phyloP scores from a whole-genome alignment of 2,329 filamentous ascomycete species.

The Albophoma yamanashiensis region DNA sequence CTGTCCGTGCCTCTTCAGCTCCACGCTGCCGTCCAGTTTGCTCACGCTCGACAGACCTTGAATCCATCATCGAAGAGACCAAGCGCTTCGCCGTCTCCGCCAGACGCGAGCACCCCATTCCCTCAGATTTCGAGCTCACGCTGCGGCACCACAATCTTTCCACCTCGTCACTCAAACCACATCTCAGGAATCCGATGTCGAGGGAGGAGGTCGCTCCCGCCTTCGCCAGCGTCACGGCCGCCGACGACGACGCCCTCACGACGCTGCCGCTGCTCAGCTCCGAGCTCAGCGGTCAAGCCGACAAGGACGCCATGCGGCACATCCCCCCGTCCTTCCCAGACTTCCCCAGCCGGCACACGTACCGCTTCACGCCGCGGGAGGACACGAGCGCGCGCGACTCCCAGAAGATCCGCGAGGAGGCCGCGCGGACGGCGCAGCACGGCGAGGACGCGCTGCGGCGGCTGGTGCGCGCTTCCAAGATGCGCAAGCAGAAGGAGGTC shows the following conservation, averaged over 20 bases:
- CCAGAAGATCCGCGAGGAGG: slow-evolving; percentile 48
- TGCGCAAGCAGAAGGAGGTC: slow-evolving; percentile 54
- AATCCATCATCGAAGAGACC: slow-evolving; percentile 36
- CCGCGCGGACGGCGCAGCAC: slow-evolving; percentile 48
- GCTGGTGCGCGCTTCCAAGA: slow-evolving; percentile 51
- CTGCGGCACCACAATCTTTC: slow-evolving; percentile 41
- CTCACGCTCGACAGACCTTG: slow-evolving; percentile 31
- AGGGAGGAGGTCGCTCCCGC: slow-evolving; percentile 24
- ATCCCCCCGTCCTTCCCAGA: slow-evolving; percentile 49
- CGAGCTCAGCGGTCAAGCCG: slow-evolving; percentile 46
- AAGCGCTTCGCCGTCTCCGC: slow-evolving; percentile 35
- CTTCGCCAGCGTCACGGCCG: slow-evolving; percentile 25
- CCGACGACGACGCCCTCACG: slow-evolving; percentile 28
- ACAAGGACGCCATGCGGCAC: slow-evolving; percentile 44
- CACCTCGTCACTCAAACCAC: slow-evolving; percentile 40
- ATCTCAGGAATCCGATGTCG: slow-evolving; percentile 42
- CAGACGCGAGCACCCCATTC: slow-evolving; percentile 41
- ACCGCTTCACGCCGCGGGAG: slow-evolving; percentile 46
- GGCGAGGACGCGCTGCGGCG: slow-evolving; percentile 50
- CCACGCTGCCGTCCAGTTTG: background rate
- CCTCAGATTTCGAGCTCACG: slow-evolving; percentile 45
- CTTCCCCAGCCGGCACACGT: slow-evolving; percentile 55
- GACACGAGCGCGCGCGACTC: slow-evolving; percentile 36
- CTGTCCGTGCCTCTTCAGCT: slow-evolving; percentile 27
- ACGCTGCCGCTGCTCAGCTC: slow-evolving; percentile 35